A percentile compares a stretch with the other conserved stretches of the same genome.
phyloP scores from a whole-genome alignment of 1,284 basidiomycete genomes.

The Gomphus sp. region DNA sequence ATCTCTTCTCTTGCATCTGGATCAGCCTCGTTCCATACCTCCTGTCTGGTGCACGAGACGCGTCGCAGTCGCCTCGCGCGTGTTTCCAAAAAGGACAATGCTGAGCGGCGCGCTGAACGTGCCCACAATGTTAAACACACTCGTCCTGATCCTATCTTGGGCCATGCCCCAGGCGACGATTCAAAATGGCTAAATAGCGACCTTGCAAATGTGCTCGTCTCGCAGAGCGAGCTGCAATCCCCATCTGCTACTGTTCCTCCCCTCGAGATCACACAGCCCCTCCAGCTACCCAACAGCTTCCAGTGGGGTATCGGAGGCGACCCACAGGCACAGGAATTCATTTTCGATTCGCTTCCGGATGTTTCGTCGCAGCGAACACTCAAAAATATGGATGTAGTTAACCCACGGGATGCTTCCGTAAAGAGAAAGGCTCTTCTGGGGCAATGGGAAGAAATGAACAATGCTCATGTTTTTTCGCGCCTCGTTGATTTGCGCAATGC shows the following conservation, averaged over 20 bases:
- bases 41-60: slow-evolving; percentile 31
- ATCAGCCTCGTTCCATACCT: slow-evolving; percentile 41
- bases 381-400: slow-evolving; percentile 12
- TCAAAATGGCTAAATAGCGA: slow-evolving; percentile 55
- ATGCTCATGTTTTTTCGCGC: slow-evolving; percentile 57
- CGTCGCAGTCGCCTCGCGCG: slow-evolving; percentile 29
- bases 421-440: slow-evolving; percentile 11
- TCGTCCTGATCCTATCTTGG: slow-evolving; percentile 65
- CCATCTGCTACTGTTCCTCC: slow-evolving; percentile 17
- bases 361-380: slow-evolving; percentile 28
- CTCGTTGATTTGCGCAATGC: slow-evolving; percentile 84
- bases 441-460: slow-evolving; percentile 37
- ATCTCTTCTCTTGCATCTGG: background rate
- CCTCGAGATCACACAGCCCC: slow-evolving; percentile 8
- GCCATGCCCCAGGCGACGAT: slow-evolving; percentile 52
- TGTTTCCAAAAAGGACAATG: slow-evolving; percentile 41
- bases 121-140: slow-evolving; percentile 30
- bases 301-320: slow-evolving; percentile 49
- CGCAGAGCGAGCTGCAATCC: slow-evolving; percentile 38
- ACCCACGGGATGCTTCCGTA: background rate
- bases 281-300: slow-evolving; percentile 38
- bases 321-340: slow-evolving; percentile 38
- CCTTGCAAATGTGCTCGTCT: slow-evolving; percentile 53
- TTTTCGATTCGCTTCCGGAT: slow-evolving; percentile 52
- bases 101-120: slow-evolving; percentile 37